Percentiles rank a stretch among this genome's conserved stretches.
Evolutionary conservation across 2,329 filamentous ascomycete genomes (phyloP).

Genomic region (Coniochaeta ligniaria): DNA sequence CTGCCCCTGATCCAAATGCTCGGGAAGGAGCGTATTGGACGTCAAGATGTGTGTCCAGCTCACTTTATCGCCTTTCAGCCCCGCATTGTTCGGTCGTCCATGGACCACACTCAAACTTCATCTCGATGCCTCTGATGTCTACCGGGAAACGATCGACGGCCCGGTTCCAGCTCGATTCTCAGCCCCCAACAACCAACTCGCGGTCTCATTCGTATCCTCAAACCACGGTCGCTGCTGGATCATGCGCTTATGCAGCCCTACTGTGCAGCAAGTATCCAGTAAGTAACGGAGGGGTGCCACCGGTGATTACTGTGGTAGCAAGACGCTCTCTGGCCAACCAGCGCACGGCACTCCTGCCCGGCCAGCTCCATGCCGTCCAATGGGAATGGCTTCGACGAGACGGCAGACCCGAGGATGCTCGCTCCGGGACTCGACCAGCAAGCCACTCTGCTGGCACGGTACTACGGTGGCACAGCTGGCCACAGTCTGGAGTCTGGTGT

Average conservation of each 20-base stretch:
- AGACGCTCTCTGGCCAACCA: conserved; percentile 8
- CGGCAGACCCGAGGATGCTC: background rate
- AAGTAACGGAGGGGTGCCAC: background rate
- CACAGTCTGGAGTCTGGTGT: conserved; percentile 7
- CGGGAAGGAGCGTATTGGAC: background rate
- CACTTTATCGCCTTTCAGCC: no score
- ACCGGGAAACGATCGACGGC: background rate
- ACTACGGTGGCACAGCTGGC: conserved; percentile 9
- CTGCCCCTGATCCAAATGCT: no score
- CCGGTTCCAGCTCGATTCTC: background rate
- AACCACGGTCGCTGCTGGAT: conserved; percentile 3
- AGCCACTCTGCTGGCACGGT: background rate
- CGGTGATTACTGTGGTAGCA: background rate
- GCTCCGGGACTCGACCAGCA: background rate
- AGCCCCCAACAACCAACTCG: background rate
- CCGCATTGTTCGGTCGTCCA: background rate
- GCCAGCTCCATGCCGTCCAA: background rate
- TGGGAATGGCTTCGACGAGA: background rate
- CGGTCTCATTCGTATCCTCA: background rate
- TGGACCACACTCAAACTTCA: no score
- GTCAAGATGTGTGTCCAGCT: background rate
- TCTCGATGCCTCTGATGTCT: no score
- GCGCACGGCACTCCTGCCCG: conserved; percentile 3
- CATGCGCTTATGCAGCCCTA: conserved; percentile 7
- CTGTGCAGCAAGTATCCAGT: background rate